Conservation (phyloP, 192 early-diverging fungal species). For the Coemansia sp. region DNA sequence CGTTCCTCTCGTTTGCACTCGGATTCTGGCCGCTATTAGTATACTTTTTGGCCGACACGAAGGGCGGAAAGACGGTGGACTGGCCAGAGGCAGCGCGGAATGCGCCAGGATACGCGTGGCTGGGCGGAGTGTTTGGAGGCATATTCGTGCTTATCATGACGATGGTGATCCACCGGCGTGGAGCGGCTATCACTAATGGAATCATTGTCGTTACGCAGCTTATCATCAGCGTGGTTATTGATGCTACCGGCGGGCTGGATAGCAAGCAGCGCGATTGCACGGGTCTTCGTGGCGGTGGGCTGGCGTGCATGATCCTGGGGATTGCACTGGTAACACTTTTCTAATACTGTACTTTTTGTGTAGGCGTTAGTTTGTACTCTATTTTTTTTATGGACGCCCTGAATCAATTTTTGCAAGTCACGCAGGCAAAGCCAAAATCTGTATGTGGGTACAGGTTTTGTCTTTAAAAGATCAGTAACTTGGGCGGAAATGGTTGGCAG, state of each 20-base stretch:
- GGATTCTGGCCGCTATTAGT: conserved; percentile 57
- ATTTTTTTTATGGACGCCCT: not conserved
- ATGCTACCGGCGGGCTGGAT: conserved; percentile 43
- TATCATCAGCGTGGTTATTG: conserved; percentile 51
- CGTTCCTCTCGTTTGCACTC: conserved; percentile 51
- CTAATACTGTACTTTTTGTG: conserved; percentile 5
- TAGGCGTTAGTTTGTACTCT: conserved; percentile 1
- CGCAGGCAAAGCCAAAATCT: conserved; percentile 1
- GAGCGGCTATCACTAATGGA: conserved; percentile 53
- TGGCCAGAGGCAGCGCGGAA: conserved; percentile 28
- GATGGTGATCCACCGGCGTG: conserved; percentile 53
- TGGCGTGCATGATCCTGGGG: conserved; percentile 55
- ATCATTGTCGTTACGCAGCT: conserved; percentile 54
- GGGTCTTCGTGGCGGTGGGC: conserved; percentile 47
- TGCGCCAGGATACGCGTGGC: conserved; percentile 49
- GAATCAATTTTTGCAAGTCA: not conserved
- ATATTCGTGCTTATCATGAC: conserved; percentile 55
- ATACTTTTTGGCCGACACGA: conserved; percentile 52
- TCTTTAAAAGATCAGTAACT: not conserved
- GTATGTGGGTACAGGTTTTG: not conserved
- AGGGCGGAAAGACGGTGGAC: conserved; percentile 49
- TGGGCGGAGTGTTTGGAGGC: conserved; percentile 50
- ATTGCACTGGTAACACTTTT: conserved; percentile 54
- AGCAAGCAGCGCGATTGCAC: conserved; percentile 34
- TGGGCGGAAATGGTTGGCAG: not conserved